Evolutionary conservation across 2,329 filamentous ascomycete species (phyloP).

Genomic region (Aureobasidium sp.): DNA sequence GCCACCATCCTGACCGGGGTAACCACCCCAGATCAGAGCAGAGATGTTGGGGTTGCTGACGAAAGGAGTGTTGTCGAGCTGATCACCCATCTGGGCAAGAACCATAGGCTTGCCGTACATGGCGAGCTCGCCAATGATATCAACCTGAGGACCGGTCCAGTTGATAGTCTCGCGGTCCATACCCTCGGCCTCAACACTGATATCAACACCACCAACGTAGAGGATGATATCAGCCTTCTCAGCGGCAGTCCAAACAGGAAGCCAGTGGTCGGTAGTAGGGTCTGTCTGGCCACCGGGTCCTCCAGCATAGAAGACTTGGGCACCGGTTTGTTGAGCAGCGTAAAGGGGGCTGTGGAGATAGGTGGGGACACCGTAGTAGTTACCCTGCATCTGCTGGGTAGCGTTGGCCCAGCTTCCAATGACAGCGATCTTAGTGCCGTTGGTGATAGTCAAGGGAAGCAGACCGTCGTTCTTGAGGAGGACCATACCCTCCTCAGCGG

Average conservation of each 20-base stretch:
- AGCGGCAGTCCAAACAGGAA: slow-evolving; percentile 29
- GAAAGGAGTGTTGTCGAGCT: slow-evolving; percentile 46
- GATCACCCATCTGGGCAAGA: slow-evolving; percentile 45
- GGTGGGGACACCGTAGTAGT: slow-evolving; percentile 50
- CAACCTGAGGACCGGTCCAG: slow-evolving; percentile 46
- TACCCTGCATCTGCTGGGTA: slow-evolving; percentile 50
- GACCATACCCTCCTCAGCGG: slow-evolving; percentile 40
- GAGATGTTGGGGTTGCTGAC: slow-evolving; percentile 41
- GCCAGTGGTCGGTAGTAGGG: slow-evolving; percentile 27
- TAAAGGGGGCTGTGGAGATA: slow-evolving; percentile 48
- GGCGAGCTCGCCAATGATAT: slow-evolving; percentile 43
- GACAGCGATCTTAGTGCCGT: slow-evolving; percentile 41
- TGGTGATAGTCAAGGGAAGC: slow-evolving; percentile 35
- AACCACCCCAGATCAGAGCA: slow-evolving; percentile 50
- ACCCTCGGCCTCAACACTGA: slow-evolving; percentile 43
- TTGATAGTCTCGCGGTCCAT: slow-evolving; percentile 43
- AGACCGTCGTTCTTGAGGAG: slow-evolving; percentile 47
- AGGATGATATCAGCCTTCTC: slow-evolving; percentile 44
- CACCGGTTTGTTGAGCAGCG: slow-evolving; percentile 41
- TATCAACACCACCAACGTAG: slow-evolving; percentile 49
- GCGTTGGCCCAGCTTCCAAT: slow-evolving; percentile 53
- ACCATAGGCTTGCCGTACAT: slow-evolving; percentile 42
- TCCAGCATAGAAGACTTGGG: slow-evolving; percentile 39
- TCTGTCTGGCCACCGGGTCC: slow-evolving; percentile 29
- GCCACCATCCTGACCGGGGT: slow-evolving; percentile 53